Base-by-base conservation (phyloP, 257 asterid genomes). In the Striga asiatica region DNA sequence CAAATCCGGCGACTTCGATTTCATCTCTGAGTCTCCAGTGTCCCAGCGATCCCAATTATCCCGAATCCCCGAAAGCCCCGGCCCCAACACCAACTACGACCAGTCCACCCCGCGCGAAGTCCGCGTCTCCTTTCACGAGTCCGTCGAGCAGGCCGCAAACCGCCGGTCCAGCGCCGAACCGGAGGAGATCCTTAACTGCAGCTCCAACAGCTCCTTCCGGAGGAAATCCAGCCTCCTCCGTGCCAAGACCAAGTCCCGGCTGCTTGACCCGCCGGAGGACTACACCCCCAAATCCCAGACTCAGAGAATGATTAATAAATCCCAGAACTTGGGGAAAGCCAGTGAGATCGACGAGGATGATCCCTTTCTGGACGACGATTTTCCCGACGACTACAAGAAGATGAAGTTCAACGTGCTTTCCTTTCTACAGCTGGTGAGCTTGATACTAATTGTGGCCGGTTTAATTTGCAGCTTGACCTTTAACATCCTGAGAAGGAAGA, bases 341-440 rank as follows among this genome's bases (percentile, higher is more conserved):
- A 68, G 76, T 58, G 91, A 81, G 20, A 19, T 67, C 9, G 93
- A 89, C 14, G 97, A 89, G 4, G 97, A 89, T n/a, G 96, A 86
- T 23, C 85, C 94, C 2, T 89, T 89, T 50, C 56, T 75, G 8
- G 93, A 83, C 3, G 95, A 78, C 2, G 98, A 89, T 70, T 42
- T 89, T 1, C 98, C 96, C 0, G 93, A 86, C 0, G 79, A 83
- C 27, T 89, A 78, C 65, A 83, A 70, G 67, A 85, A 35, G 39
- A 66, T 81, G 77, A 89, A 74, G 69, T 80, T 79, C 21, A 81
- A 70, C 42, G 18, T 57, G 0, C 52, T 76, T 8, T 71, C 94
- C 5, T 5, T 73, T 41, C 10, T 89, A 13, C 93, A 89, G 58
- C 22, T 78, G 42, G 24, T 86, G 70, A 74, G 93, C 59, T 71